A percentile compares a stretch with the other conserved stretches of the same genome.
phyloP scores from a whole-genome alignment of 2,329 filamentous ascomycete species.

The Colletotrichum caudatum region DNA sequence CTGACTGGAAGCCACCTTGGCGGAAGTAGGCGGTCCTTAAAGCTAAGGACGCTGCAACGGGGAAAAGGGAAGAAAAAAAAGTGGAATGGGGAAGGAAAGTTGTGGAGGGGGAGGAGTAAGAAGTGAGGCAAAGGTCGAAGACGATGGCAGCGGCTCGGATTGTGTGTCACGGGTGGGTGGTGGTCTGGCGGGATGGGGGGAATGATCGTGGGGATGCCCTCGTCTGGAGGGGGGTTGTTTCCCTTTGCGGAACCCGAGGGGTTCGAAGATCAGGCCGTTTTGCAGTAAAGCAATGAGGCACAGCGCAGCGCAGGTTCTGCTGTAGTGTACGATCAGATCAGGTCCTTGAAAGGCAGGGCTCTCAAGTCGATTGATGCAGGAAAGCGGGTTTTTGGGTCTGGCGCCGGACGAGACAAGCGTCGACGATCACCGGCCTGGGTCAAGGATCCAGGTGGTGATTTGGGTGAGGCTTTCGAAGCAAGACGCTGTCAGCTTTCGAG shows the following conservation, averaged over 20 bases:
- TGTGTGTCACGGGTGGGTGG: constrained; percentile 15
- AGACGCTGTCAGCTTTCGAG: constrained; percentile 40
- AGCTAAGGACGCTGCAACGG: constrained; percentile 42
- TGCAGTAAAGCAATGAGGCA: constrained; percentile 20
- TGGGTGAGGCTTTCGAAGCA: constrained; percentile 39
- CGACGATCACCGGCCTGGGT: constrained; percentile 38
- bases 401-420: constrained; percentile 20
- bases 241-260: constrained; percentile 25
- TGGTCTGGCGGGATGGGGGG: constrained; percentile 19
- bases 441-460: constrained; percentile 34
- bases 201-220: constrained; percentile 38
- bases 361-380: constrained; percentile 14
- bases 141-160: constrained; percentile 13
- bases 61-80: constrained; percentile 6
- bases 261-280: constrained; percentile 38
- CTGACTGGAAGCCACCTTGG: constrained; percentile 73
- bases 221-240: constrained; percentile 30
- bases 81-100: constrained; percentile 20
- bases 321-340: neutral
- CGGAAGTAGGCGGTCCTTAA: constrained; percentile 49
- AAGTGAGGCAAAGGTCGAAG: constrained; percentile 39
- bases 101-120: constrained; percentile 36
- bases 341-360: constrained; percentile 7
- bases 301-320: neutral
- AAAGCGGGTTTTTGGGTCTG: constrained; percentile 18